A percentile compares a stretch with the other conserved stretches of the same genome.
phyloP scores from a whole-genome alignment of 2,329 filamentous ascomycete genomes.

The Coniochaeta sp. region DNA sequence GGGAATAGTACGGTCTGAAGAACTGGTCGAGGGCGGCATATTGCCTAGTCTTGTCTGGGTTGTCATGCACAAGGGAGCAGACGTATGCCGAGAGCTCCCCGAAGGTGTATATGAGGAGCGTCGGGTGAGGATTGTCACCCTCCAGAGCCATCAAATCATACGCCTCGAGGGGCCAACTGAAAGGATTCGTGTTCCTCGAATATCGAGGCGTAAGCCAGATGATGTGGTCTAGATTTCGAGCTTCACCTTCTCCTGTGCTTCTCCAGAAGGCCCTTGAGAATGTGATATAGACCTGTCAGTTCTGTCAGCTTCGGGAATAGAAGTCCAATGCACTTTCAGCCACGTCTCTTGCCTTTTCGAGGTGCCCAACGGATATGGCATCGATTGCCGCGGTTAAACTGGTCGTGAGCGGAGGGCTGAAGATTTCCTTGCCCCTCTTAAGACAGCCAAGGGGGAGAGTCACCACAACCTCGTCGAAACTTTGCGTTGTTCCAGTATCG shows the following conservation, averaged over 20 bases:
- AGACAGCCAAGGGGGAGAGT: slow-evolving; percentile 44
- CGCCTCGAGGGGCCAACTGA: slow-evolving; percentile 6
- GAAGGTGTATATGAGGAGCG: slow-evolving; percentile 55
- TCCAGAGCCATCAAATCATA: slow-evolving; percentile 2
- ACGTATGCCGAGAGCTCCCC: slow-evolving; percentile 29
- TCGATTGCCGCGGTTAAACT: slow-evolving; percentile 36
- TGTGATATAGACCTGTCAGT: slow-evolving; percentile 3
- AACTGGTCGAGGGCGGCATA: slow-evolving; percentile 29
- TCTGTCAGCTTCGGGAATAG: background rate
- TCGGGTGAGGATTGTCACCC: slow-evolving; percentile 41
- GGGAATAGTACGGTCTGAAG: slow-evolving; percentile 42
- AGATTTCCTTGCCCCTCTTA: slow-evolving; percentile 30
- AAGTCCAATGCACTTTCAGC: background rate
- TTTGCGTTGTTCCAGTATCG: background rate
- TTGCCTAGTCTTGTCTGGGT: slow-evolving; percentile 4
- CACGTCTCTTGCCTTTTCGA: slow-evolving; percentile 38
- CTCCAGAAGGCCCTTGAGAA: slow-evolving; percentile 3
- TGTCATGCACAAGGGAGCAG: slow-evolving; percentile 9
- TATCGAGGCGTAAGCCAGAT: slow-evolving; percentile 4
- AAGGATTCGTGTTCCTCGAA: slow-evolving; percentile 2
- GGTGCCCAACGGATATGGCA: slow-evolving; percentile 38
- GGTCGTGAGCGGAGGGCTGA: slow-evolving; percentile 32
- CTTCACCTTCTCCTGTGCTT: background rate
- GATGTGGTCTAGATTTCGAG: background rate
- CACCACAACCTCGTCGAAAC: slow-evolving; percentile 36